These are phyloP conservation scores for Plectosphaerella cucumerina DNA, from an alignment of 2,329 filamentous ascomycete genomes.

Conservation along the genomic window DNA sequence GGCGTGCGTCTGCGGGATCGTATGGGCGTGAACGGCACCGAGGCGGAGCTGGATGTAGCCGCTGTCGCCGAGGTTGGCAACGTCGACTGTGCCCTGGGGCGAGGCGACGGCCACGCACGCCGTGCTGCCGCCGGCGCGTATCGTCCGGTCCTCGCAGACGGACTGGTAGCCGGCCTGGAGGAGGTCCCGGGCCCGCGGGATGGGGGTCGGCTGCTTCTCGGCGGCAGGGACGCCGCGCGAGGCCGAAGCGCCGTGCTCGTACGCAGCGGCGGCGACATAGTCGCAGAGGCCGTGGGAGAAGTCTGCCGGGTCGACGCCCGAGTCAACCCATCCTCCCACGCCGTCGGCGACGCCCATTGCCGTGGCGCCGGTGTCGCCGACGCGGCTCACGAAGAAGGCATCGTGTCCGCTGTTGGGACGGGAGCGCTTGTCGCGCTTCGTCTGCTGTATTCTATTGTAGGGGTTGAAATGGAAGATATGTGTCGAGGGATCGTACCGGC, in stretches of 20 bases:
- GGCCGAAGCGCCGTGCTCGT: conserved; percentile 43
- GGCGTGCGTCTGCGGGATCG: conserved; percentile 84
- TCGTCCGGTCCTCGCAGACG: conserved; percentile 67
- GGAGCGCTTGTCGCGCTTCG: conserved; percentile 48
- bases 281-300: conserved; percentile 93
- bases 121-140: conserved; percentile 84
- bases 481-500: conserved; percentile 60
- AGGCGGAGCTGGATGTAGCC: conserved; percentile 84
- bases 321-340: conserved; percentile 92
- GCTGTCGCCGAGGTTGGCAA: conserved; percentile 93
- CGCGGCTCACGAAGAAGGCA: conserved; percentile 84
- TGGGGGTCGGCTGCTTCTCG: conserved; percentile 20
- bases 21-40: conserved; percentile 80
- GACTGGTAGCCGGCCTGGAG: conserved; percentile 83
- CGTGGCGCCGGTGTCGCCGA: conserved; percentile 68
- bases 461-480: conserved; percentile 73
- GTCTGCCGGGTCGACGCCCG: conserved; percentile 87
- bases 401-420: conserved; percentile 86
- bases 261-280: conserved; percentile 79
- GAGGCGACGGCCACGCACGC: conserved; percentile 80
- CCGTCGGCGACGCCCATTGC: conserved; percentile 91
- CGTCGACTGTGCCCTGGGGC: conserved; percentile 70
- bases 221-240: conserved; percentile 20
- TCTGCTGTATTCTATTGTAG: conserved; percentile 52
- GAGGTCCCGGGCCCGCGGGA: conserved; percentile 60